Percentiles rank a stretch among this genome's conserved stretches.
These are phyloP conservation scores for Spizellomyces sp. DNA, from an alignment of 192 early-diverging fungal genomes.

Conservation along the genomic window DNA sequence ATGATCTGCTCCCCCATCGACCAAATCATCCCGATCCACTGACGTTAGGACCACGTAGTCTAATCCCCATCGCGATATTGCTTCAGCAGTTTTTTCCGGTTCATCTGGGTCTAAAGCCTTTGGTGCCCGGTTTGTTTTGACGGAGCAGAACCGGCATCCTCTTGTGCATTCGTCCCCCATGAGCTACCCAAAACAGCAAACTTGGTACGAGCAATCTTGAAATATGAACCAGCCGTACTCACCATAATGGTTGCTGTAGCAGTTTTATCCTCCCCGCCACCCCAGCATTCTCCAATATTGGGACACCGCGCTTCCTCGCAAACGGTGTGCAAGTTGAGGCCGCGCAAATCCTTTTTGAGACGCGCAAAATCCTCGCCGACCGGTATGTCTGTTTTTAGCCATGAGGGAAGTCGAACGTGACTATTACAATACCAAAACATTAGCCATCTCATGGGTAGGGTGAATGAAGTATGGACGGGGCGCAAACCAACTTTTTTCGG, in stretches of 20 bases:
- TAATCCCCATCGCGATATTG: constrained; percentile 91
- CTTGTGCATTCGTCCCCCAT: constrained; percentile 99
- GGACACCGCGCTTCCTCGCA: constrained; percentile 98
- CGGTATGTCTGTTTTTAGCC: constrained; percentile 95
- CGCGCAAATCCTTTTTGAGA: constrained; percentile 91
- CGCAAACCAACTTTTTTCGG: constrained; percentile 20
- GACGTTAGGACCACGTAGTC: constrained; percentile 98
- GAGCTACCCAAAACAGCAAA: constrained; percentile 43
- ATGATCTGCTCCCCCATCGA: constrained; percentile 89
- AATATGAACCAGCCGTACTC: neutral
- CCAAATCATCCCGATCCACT: constrained; percentile 93
- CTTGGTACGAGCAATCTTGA: neutral
- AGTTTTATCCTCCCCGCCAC: constrained; percentile 90
- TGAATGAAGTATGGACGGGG: neutral
- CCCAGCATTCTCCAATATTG: constrained; percentile 99
- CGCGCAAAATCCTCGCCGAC: constrained; percentile 73
- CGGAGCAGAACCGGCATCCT: constrained; percentile 97
- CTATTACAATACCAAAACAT: constrained; percentile 40
- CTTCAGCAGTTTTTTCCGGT: constrained; percentile 90
- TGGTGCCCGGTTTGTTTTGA: constrained; percentile 90
- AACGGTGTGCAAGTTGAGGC: constrained; percentile 88
- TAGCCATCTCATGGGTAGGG: neutral
- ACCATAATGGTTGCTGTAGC: constrained; percentile 97
- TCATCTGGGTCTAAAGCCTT: constrained; percentile 84
- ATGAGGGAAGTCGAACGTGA: constrained; percentile 70